A percentile compares a stretch with the other conserved stretches of the same genome.
phyloP scores from a whole-genome alignment of 345 rosid species.

The Boechera stricta region DNA sequence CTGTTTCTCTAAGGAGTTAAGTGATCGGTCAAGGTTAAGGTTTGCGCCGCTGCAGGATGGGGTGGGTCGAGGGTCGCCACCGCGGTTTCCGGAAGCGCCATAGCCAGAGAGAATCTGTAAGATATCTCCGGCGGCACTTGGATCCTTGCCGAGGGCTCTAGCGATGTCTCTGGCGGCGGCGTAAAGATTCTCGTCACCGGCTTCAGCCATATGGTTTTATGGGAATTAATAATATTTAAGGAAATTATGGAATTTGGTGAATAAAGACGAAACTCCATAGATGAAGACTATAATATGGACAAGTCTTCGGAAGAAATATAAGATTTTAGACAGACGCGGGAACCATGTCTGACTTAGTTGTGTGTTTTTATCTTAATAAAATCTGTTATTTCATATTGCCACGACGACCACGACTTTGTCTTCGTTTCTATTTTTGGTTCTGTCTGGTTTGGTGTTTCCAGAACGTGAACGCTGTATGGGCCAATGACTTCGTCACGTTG shows the following conservation, averaged over 20 bases:
- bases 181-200: constrained; percentile 84
- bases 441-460: constrained; percentile 16
- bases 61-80: constrained; percentile 51
- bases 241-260: constrained; percentile 20
- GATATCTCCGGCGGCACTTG: constrained; percentile 80
- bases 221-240: neutral
- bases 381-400: constrained; percentile 20
- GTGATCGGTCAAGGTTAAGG: constrained; percentile 54
- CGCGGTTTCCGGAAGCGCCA: constrained; percentile 78
- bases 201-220: constrained; percentile 47
- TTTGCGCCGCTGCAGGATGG: constrained; percentile 44
- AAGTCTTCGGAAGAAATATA: constrained; percentile 31
- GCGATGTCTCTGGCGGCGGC: constrained; percentile 96
- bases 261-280: constrained; percentile 38
- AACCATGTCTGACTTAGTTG: constrained; percentile 45
- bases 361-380: constrained; percentile 33
- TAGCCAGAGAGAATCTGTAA: constrained; percentile 86
- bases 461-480: constrained; percentile 25
- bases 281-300: constrained; percentile 34
- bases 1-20: constrained; percentile 67
- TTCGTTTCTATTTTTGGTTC: neutral
- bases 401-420: constrained; percentile 30
- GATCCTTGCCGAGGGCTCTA: constrained; percentile 79
- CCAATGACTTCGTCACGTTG: constrained; percentile 11
- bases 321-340: constrained; percentile 42